phyloP scores from a whole-genome alignment of 2,329 filamentous ascomycete species.

The Calonectria pseudoreteaudii region DNA sequence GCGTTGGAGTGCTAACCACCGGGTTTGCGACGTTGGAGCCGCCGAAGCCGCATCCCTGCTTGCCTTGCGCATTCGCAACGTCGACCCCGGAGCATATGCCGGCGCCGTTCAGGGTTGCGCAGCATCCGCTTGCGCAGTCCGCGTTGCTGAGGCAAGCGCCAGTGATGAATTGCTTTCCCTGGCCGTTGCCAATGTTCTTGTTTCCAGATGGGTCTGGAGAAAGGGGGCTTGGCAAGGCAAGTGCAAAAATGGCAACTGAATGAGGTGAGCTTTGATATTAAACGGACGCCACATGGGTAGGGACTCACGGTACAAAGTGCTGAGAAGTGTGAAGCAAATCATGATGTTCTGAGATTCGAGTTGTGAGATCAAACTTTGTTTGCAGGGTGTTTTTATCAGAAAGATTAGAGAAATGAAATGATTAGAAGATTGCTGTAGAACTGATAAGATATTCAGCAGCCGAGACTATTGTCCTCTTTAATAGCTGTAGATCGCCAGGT shows the following conservation, averaged over 20 bases:
- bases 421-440: not conserved
- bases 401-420: not conserved
- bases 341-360: not conserved
- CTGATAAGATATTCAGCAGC: not conserved
- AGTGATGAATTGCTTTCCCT: constrained; percentile 32
- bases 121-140: constrained; percentile 47
- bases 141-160: constrained; percentile 32
- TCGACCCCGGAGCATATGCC: constrained; percentile 45
- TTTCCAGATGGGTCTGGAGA: constrained; percentile 25
- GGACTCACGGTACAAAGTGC: constrained; percentile 11
- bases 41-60: constrained; percentile 48
- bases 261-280: not conserved
- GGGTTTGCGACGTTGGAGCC: not conserved
- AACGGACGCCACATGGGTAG: too few species aligned
- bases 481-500: not conserved
- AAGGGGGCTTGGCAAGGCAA: constrained; percentile 22
- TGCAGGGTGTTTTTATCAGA: not conserved
- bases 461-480: not conserved
- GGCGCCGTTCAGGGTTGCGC: constrained; percentile 36
- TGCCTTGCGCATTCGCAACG: constrained; percentile 44
- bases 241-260: constrained; percentile 11
- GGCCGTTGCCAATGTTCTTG: constrained; percentile 32
- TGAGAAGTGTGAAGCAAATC: constrained; percentile 5
- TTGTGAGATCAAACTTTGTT: not conserved
- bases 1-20: not conserved